Conservation (phyloP, 129 eudicot genomes). For the Smallanthus sonchifolius region DNA sequence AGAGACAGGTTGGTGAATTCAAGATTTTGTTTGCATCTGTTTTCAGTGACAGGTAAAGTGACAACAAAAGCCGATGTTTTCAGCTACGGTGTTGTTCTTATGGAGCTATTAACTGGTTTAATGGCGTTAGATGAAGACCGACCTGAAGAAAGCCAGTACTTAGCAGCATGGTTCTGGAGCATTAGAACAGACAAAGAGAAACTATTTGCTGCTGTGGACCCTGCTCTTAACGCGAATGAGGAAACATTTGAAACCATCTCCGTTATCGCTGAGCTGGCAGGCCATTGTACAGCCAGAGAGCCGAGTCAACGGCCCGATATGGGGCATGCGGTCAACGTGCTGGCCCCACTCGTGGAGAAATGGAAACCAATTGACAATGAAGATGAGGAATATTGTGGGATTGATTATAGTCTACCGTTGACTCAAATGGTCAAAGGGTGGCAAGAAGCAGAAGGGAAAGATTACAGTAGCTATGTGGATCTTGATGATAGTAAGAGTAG, state of each 20-base stretch:
- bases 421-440: slow-evolving; percentile 96
- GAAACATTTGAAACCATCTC: slow-evolving; percentile 65
- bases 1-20: neutral
- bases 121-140: slow-evolving; percentile 92
- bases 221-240: slow-evolving; percentile 57
- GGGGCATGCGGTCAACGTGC: slow-evolving; percentile 89
- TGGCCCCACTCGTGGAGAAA: slow-evolving; percentile 87
- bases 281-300: slow-evolving; percentile 97
- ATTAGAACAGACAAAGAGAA: slow-evolving; percentile 63
- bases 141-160: slow-evolving; percentile 90
- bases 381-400: slow-evolving; percentile 82
- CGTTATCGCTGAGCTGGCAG: slow-evolving; percentile 77
- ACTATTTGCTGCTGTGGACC: slow-evolving; percentile 66
- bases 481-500: slow-evolving; percentile 91
- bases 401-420: slow-evolving; percentile 91
- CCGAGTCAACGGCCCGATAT: slow-evolving; percentile 90
- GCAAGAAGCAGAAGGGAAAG: slow-evolving; percentile 93
- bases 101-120: slow-evolving; percentile 93
- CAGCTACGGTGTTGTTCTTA: slow-evolving; percentile 91
- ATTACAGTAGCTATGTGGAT: slow-evolving; percentile 48
- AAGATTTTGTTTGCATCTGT: neutral
- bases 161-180: slow-evolving; percentile 95
- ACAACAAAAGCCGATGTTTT: slow-evolving; percentile 92
- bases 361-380: slow-evolving; percentile 90
- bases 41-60: slow-evolving; percentile 87